Evolutionary conservation across 768 basidiomycete species (phyloP).

Genomic region (Phlegmacium glaucopus): DNA sequence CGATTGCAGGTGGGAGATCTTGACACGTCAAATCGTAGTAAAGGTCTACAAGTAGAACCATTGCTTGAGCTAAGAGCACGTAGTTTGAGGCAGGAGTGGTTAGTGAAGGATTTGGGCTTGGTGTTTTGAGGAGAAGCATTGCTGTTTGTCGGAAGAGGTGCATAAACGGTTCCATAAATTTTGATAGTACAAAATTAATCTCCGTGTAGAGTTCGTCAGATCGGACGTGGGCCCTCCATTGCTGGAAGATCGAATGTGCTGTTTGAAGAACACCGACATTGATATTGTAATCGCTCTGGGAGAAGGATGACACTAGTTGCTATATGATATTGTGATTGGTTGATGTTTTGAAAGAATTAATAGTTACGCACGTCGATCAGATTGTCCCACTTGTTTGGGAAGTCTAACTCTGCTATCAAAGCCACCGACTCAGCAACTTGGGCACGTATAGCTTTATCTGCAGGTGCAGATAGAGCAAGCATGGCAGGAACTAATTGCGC

Average conservation of each 20-base stretch:
- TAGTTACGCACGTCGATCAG: slow-evolving; percentile 77
- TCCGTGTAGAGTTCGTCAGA: slow-evolving; percentile 83
- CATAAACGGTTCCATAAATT: slow-evolving; percentile 83
- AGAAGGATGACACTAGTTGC: slow-evolving; percentile 89
- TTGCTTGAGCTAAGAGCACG: slow-evolving; percentile 61
- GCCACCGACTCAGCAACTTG: slow-evolving; percentile 94
- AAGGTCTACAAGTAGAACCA: slow-evolving; percentile 78
- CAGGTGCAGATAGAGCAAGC: slow-evolving; percentile 74
- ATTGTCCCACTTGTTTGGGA: slow-evolving; percentile 84
- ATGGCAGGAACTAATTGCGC: slow-evolving; percentile 85
- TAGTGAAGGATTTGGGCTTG: slow-evolving; percentile 30
- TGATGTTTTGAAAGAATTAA: background rate
- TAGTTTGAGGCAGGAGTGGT: slow-evolving; percentile 36
- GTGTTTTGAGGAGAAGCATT: slow-evolving; percentile 42
- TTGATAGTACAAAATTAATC: slow-evolving; percentile 86
- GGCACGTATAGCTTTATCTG: slow-evolving; percentile 69
- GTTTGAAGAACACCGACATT: slow-evolving; percentile 92
- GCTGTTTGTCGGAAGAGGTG: slow-evolving; percentile 74
- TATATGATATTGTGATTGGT: slow-evolving; percentile 23
- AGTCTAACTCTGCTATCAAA: slow-evolving; percentile 88
- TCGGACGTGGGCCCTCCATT: slow-evolving; percentile 89
- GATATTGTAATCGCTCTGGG: slow-evolving; percentile 73
- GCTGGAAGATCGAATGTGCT: slow-evolving; percentile 92
- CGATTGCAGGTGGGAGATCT: slow-evolving; percentile 91
- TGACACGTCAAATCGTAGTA: slow-evolving; percentile 95